Conservation (phyloP, 768 basidiomycete genomes). For the Royoungia palumana region DNA sequence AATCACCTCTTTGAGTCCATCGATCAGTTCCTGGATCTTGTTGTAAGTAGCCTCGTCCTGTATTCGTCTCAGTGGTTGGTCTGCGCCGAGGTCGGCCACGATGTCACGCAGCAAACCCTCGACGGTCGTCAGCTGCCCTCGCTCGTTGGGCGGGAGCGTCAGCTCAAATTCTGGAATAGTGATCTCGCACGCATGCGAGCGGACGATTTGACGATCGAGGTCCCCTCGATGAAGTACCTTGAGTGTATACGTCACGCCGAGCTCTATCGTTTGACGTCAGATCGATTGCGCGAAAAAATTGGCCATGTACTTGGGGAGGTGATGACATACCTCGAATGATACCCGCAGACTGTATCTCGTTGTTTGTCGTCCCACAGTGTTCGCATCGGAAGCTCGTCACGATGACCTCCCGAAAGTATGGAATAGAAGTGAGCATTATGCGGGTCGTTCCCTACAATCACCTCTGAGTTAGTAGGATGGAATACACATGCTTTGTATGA, state of each 20-base stretch:
- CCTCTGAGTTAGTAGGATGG: not conserved
- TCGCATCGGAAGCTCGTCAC: conserved; percentile 97
- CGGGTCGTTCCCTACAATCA: conserved; percentile 75
- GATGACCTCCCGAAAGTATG: conserved; percentile 92
- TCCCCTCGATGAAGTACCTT: conserved; percentile 71
- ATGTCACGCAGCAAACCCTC: conserved; percentile 89
- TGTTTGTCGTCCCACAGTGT: conserved; percentile 85
- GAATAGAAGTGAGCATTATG: conserved; percentile 88
- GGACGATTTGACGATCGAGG: conserved; percentile 90
- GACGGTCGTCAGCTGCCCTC: conserved; percentile 94
- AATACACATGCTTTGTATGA: not conserved
- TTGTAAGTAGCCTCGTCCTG: conserved; percentile 69
- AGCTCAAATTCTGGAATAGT: conserved; percentile 84
- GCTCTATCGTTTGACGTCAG: conserved; percentile 46
- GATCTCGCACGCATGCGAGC: conserved; percentile 79
- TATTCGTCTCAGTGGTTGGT: conserved; percentile 80
- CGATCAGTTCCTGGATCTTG: conserved; percentile 76
- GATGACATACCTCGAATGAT: conserved; percentile 68
- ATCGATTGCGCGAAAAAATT: not conserved
- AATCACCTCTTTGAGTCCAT: conserved; percentile 59
- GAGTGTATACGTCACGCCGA: conserved; percentile 79
- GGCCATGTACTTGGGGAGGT: not conserved
- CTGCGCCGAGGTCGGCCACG: conserved; percentile 69
- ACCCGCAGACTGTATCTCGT: conserved; percentile 92
- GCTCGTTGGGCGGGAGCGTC: conserved; percentile 76